phyloP scores from a whole-genome alignment of 2,329 filamentous ascomycete genomes.

The Fusarium mangiferae region DNA sequence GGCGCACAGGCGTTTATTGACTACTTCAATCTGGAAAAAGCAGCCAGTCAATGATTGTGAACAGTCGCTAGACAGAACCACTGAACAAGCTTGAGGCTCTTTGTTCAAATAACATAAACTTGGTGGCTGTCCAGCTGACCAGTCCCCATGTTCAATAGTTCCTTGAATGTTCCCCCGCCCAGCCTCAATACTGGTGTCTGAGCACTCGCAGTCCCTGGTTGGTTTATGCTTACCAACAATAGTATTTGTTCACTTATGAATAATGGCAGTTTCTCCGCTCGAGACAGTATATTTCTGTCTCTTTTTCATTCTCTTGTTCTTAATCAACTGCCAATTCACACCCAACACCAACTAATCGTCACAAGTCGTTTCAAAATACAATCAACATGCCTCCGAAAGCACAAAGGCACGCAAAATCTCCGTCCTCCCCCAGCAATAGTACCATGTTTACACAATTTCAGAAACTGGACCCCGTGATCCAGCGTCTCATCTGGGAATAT shows the following conservation, averaged over 20 bases:
- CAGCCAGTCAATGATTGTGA: not conserved
- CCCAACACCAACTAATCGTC: not conserved
- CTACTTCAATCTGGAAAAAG: not conserved
- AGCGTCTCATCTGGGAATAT: not conserved
- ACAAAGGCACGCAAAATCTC: not conserved
- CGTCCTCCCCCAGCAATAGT: fast-evolving
- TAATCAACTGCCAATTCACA: not conserved
- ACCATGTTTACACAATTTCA: not conserved
- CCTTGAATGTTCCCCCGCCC: not conserved
- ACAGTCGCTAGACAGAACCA: not conserved
- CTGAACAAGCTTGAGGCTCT: not conserved
- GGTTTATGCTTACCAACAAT: not conserved
- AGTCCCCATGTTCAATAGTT: not conserved
- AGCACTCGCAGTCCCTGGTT: not conserved
- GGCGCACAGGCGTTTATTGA: too few species aligned
- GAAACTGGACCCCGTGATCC: not conserved
- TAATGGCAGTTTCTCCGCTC: not conserved
- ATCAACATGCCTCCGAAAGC: not conserved
- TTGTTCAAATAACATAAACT: not conserved
- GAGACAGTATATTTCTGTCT: not conserved
- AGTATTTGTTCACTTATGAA: not conserved
- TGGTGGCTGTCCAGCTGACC: not conserved
- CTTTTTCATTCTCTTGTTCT: not conserved
- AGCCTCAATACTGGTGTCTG: not conserved
- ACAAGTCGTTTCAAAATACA: not conserved